Conservation (phyloP, 179 eudicot genomes). For the Sideroxylon spinosum region DNA sequence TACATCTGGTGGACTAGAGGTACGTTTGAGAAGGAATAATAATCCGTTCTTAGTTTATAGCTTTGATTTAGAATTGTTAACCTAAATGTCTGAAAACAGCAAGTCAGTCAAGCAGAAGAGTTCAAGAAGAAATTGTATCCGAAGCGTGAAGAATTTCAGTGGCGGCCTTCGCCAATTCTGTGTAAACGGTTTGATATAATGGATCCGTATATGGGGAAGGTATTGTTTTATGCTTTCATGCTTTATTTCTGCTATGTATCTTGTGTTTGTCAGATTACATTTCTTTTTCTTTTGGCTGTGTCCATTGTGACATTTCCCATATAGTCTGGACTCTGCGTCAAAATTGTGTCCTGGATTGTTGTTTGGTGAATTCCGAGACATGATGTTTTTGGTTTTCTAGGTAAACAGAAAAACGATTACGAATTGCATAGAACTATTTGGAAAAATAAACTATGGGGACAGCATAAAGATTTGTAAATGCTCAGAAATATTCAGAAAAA, state of each 20-base stretch:
- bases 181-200: slow-evolving; percentile 92
- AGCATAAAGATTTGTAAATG: too few species aligned
- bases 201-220: slow-evolving; percentile 90
- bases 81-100: slow-evolving; percentile 30
- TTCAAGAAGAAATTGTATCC: slow-evolving; percentile 51
- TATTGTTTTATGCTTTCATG: slow-evolving; percentile 17
- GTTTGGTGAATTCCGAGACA: too few species aligned
- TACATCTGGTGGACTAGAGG: slow-evolving; percentile 71
- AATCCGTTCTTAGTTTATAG: background rate
- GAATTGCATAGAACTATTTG: too few species aligned
- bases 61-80: slow-evolving; percentile 7
- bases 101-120: slow-evolving; percentile 39
- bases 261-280: background rate
- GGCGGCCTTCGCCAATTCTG: slow-evolving; percentile 86
- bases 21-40: slow-evolving; percentile 20
- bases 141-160: slow-evolving; percentile 76
- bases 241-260: background rate
- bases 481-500: too few species aligned
- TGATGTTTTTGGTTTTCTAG: too few species aligned
- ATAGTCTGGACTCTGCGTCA: background rate
- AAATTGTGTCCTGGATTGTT: too few species aligned
- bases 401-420: too few species aligned
- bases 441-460: too few species aligned
- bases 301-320: background rate
- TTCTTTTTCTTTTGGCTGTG: background rate